These are phyloP conservation scores for Alternaria sp. DNA, from an alignment of 2,329 filamentous ascomycete genomes.

Conservation along the genomic window DNA sequence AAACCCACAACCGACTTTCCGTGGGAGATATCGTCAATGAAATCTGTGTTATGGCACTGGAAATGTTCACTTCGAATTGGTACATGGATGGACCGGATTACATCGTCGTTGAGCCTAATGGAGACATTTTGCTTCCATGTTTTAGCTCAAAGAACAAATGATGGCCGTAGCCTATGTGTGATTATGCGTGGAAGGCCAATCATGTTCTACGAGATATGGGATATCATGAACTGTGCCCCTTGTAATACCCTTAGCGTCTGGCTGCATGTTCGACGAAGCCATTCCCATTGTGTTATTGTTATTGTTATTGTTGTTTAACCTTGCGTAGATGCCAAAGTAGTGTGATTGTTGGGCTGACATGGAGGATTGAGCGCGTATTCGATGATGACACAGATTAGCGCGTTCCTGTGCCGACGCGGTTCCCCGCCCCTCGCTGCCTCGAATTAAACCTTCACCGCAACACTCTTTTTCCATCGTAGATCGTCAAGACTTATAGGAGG, in stretches of 20 bases:
- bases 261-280: background rate
- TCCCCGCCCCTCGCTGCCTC: constrained; percentile 10
- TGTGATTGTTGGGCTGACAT: background rate
- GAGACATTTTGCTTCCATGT: too few species aligned
- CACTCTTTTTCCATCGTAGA: background rate
- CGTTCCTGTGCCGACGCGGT: constrained; percentile 10
- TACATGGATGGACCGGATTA: background rate
- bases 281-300: background rate
- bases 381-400: background rate
- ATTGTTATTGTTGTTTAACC: background rate
- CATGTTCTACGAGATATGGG: background rate
- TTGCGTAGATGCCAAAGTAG: background rate
- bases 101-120: background rate
- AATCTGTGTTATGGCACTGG: too few species aligned
- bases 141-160: background rate
- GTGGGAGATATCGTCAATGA: too few species aligned
- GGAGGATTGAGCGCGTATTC: background rate
- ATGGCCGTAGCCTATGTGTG: background rate
- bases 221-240: background rate
- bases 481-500: background rate
- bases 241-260: background rate
- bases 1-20: too few species aligned
- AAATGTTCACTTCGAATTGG: background rate
- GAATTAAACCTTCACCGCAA: constrained; percentile 1
- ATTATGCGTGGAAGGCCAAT: background rate